Percentiles rank a stretch among this genome's conserved stretches.
Evolutionary conservation across 2,329 filamentous ascomycete genomes (phyloP).

Genomic region (Colletotrichum nymphaeae): DNA sequence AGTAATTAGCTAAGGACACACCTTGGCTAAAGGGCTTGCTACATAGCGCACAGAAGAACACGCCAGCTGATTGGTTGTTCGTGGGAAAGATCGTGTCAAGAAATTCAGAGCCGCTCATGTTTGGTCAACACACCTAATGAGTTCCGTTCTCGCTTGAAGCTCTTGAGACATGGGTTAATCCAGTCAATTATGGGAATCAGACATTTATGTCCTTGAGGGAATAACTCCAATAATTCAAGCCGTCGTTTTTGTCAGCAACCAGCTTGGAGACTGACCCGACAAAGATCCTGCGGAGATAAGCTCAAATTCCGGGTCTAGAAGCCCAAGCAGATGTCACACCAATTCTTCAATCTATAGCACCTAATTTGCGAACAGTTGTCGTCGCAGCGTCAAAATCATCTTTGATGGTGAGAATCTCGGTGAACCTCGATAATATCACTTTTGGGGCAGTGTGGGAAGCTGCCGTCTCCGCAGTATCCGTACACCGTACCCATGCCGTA

Average conservation of each 20-base stretch:
- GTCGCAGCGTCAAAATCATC: neutral
- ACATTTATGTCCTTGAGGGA: neutral
- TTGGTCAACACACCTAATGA: neutral
- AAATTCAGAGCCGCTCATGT: neutral
- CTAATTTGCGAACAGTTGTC: neutral
- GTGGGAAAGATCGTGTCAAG: neutral
- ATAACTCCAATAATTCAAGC: neutral
- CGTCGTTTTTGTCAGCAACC: neutral
- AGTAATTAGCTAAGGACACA: neutral
- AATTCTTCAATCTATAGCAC: neutral
- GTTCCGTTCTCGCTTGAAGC: neutral
- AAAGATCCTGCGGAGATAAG: neutral
- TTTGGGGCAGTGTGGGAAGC: neutral
- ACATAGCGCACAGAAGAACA: conserved; percentile 25
- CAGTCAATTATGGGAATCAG: neutral
- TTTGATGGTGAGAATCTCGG: neutral
- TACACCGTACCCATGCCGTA: neutral
- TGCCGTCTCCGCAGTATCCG: neutral
- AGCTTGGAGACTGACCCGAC: neutral
- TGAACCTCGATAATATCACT: neutral
- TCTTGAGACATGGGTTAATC: neutral
- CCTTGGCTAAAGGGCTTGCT: conserved; percentile 27
- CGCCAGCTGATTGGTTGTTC: neutral
- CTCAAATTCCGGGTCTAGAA: neutral
- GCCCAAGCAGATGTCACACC: neutral